Evolutionary conservation across 139 green algal species (phyloP), one percentile per base, ranked within the genome.

Genomic region (Pseudopediastrum boryanum): DNA sequence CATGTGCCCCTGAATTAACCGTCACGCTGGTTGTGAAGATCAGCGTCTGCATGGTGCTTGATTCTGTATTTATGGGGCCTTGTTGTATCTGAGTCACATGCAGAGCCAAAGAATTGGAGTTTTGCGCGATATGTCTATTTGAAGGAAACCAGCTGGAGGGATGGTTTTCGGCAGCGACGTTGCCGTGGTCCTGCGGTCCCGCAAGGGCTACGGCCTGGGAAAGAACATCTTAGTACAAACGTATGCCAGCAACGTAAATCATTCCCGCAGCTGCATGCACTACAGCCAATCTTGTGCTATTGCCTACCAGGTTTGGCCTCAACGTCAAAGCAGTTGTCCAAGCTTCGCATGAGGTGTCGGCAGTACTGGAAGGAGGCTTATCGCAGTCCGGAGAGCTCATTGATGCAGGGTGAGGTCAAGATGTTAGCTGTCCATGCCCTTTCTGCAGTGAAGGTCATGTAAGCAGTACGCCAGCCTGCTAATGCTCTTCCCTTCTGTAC

Each of bases 101-200:
- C 16, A 16, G 13, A 12, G 16, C 13, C 46, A 56, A 16, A 12
- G 46, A 56, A 12, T 12, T 19, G 13, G 10, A 10, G 10, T 39
- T 19, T n/a, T 19, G 56, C 56, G 25, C 56, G 35, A 65, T n/a
- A 10, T 10, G 8, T 31, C 8, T 19, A 8, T 39, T 38, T 23
- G 8, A 19, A 65, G 9, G 10, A 8, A 19, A 19, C 10, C 56
- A 31, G 21, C 21, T 10, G 25, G 25, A 46, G 48, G 23, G 7
- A 81, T 81, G 74, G 74, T 81, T 61, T 81, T 81, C 65, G 74
- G 74, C 33, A 74, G 31, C 27, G 74, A 81, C 67, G 63, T 81
- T 29, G 74, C 44, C 4, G 61, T 81, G 7, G 74, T 81, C 13
- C 43, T 81, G 33, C 38, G 74, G 35, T 61, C 62, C 7, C 64